phyloP scores from a whole-genome alignment of 1,139 yeast genomes.

The Yamadazyma diddensiae region DNA sequence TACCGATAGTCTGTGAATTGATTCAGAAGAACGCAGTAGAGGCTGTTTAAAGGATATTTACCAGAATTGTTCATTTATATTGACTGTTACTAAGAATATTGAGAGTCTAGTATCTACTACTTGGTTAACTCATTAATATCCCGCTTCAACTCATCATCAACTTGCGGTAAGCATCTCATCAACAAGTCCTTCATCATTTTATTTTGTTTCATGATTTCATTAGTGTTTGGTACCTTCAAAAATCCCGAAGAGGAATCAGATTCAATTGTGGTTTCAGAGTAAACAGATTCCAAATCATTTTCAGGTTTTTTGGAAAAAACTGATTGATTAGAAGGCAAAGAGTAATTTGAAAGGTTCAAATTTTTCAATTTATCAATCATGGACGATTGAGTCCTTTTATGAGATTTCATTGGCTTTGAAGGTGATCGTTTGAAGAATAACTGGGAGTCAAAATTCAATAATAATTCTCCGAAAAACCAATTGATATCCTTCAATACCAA shows the following conservation, averaged over 20 bases:
- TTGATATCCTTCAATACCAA: conserved; percentile 48
- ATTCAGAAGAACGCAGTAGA: too few species aligned
- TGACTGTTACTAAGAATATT: too few species aligned
- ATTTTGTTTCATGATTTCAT: conserved; percentile 7
- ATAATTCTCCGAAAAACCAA: conserved; percentile 37
- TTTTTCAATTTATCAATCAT: conserved; percentile 19
- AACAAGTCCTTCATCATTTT: conserved; percentile 11
- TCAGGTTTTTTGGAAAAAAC: conserved; percentile 21
- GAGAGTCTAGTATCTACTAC: too few species aligned
- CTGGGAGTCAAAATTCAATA: conserved; percentile 36
- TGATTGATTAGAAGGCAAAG: conserved; percentile 15
- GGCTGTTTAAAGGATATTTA: too few species aligned
- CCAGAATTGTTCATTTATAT: too few species aligned
- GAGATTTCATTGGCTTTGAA: conserved; percentile 15
- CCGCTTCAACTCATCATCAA: conserved; percentile 13
- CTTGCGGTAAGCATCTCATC: conserved; percentile 9
- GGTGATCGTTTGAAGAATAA: conserved; percentile 18
- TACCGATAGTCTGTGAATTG: too few species aligned
- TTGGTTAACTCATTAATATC: too few species aligned
- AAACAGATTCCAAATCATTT: conserved; percentile 30
- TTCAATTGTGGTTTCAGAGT: conserved; percentile 21
- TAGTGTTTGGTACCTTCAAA: conserved; percentile 22
- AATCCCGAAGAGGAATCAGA: conserved; percentile 12
- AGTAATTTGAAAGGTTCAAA: conserved; percentile 16
- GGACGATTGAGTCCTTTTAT: conserved; percentile 17